These are phyloP conservation scores for Alternaria viburni DNA, from an alignment of 2,329 filamentous ascomycete genomes.

Conservation along the genomic window DNA sequence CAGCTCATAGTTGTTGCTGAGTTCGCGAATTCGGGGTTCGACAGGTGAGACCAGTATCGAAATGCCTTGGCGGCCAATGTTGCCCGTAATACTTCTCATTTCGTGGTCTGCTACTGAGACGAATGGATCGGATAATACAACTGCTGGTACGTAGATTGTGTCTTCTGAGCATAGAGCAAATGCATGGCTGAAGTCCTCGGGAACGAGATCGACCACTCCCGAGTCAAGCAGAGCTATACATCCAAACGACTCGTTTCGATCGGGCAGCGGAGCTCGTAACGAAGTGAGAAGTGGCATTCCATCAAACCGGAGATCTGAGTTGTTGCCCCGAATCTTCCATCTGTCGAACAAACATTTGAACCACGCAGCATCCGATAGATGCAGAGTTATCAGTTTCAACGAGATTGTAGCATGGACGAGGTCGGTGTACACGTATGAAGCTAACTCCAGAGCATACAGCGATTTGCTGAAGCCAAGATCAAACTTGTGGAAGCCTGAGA, in stretches of 20 bases:
- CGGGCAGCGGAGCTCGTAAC: neutral
- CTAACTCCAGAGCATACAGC: neutral
- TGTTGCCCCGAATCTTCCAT: neutral
- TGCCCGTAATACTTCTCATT: neutral
- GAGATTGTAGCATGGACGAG: neutral
- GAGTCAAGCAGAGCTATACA: conserved; percentile 9
- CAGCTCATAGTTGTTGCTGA: neutral
- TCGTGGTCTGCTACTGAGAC: neutral
- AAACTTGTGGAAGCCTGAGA: neutral
- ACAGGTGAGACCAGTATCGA: neutral
- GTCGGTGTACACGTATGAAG: neutral
- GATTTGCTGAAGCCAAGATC: neutral
- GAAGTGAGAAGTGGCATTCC: neutral
- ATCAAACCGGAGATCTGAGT: neutral
- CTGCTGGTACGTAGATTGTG: conserved; percentile 4
- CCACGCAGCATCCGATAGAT: neutral
- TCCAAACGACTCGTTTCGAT: neutral
- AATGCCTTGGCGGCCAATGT: neutral
- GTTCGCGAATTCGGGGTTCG: neutral
- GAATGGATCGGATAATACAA: neutral
- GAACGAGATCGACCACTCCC: conserved; percentile 4
- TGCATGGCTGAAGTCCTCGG: neutral
- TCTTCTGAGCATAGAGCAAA: conserved; percentile 4
- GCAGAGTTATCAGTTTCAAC: neutral
- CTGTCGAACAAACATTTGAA: neutral